These are phyloP conservation scores for Rhizopogon vesiculosus DNA, from an alignment of 768 basidiomycete genomes.

Conservation along the genomic window DNA sequence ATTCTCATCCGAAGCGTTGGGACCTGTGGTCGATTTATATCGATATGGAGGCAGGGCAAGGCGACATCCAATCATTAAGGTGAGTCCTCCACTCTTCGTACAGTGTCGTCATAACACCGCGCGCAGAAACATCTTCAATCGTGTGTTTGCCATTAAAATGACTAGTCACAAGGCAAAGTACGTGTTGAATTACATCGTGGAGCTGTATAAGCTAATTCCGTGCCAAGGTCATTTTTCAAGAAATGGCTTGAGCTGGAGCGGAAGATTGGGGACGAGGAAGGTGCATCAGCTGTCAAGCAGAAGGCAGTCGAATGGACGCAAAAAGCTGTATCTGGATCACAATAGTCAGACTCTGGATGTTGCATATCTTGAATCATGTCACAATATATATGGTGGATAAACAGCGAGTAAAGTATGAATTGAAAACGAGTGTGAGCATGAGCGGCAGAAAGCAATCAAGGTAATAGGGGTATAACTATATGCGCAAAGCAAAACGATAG, in stretches of 20 bases:
- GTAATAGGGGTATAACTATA: constrained; percentile 32
- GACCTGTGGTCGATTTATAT: constrained; percentile 96
- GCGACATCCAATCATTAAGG: constrained; percentile 78
- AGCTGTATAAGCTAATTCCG: constrained; percentile 9
- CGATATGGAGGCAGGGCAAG: constrained; percentile 87
- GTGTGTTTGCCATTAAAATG: constrained; percentile 48
- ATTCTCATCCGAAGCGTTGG: constrained; percentile 92
- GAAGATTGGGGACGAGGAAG: constrained; percentile 82
- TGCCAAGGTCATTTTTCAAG: constrained; percentile 84
- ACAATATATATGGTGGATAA: constrained; percentile 32
- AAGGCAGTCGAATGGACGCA: constrained; percentile 93
- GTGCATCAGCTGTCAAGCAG: constrained; percentile 74
- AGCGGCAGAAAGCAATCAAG: constrained; percentile 27
- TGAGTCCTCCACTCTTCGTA: constrained; percentile 24
- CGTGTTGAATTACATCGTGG: constrained; percentile 23
- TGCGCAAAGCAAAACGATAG: constrained; percentile 23
- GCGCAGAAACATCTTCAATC: too few relatives aligned
- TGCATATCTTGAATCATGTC: constrained; percentile 24
- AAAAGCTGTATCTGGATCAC: constrained; percentile 33
- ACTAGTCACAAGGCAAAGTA: constrained; percentile 92
- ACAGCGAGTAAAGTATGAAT: constrained; percentile 34
- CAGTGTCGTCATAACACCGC: not conserved
- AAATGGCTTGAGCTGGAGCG: constrained; percentile 92
- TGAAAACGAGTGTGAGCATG: constrained; percentile 55
- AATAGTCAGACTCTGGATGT: constrained; percentile 18